Evolutionary conservation across 2,329 filamentous ascomycete species (phyloP).

Genomic region (Penicillium sp.): DNA sequence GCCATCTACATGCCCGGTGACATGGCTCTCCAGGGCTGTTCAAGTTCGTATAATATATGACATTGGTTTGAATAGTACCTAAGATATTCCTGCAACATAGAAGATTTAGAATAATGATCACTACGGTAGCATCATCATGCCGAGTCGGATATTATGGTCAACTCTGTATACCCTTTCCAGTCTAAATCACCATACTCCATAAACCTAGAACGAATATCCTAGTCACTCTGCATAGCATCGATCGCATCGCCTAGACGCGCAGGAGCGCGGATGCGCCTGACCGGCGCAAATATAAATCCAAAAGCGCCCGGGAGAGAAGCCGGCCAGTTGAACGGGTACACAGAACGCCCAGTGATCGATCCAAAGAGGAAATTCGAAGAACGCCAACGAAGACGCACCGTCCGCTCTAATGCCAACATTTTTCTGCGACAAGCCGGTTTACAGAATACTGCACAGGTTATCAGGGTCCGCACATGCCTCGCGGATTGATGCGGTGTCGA

Average conservation of each 20-base stretch:
- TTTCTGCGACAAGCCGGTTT: not conserved
- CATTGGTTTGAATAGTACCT: too few species aligned
- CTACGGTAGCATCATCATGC: not conserved
- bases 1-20: too few species aligned
- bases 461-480: slow-evolving; percentile 8
- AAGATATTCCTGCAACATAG: not conserved
- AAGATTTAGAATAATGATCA: not conserved
- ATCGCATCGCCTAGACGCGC: not conserved
- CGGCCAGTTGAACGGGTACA: not conserved
- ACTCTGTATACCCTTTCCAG: not conserved
- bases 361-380: slow-evolving; percentile 2
- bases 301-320: not conserved
- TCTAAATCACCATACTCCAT: not conserved
- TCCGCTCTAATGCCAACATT: slow-evolving; percentile 4
- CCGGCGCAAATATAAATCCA: not conserved
- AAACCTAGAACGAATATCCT: not conserved
- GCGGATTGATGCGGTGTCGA: slow-evolving; percentile 4
- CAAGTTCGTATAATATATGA: too few species aligned
- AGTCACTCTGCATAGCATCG: not conserved
- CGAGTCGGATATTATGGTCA: not conserved
- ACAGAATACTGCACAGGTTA: not conserved
- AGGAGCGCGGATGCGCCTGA: not conserved
- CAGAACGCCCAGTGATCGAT: not conserved
- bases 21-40: too few species aligned
- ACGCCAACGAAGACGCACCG: slow-evolving; percentile 5